Base-by-base conservation (phyloP, 148 eudicot species). In the Drosera capensis region DNA sequence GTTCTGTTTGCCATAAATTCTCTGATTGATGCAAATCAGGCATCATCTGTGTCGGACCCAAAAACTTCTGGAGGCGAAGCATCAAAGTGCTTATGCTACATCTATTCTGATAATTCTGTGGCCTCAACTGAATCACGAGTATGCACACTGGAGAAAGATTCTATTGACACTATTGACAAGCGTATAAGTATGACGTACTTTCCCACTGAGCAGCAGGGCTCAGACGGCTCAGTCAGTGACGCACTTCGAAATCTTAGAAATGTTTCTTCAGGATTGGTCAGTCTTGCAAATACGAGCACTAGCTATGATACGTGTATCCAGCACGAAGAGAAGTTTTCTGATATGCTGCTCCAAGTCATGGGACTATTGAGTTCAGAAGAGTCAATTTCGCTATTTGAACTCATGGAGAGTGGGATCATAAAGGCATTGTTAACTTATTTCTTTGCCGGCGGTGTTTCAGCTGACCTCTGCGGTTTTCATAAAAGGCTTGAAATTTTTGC, bases 351-450 rank as follows among this genome's bases (percentile, higher is more conserved):
- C 49, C 64, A 69, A 62, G 73, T 80, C 17, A 58, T 84, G 75
- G 68, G 52, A 7, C 74, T 67, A 58, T 60, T 90, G 23, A 70
- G 71, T 62, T 87, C 83, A 38, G 58, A 46, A 42, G 87, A 71
- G 64, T 62, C 78, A 19, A 70, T 84, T 59, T 90, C 97, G 30
- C 84, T 93, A 54, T 90, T 90, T 75, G 97, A 84, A 45, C 73
- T 90, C 48, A 62, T 90, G 36, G 97, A 78, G 60, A 90, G 97
- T 73, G 93, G 97, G 37, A 75, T 84, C 39, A 50, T 81, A 18
- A 81, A 70, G 55, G 77, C 93, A 42, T 48, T 90, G 35, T 63
- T 78, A 35, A 71, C 58, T 41, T 90, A 73, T 58, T 68, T 90
- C 20, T 71, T 68, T 7, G 67, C 62, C 52, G 80, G 73, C 40